Conservation (phyloP, 139 green algal genomes). For the Chlorella sp. region DNA sequence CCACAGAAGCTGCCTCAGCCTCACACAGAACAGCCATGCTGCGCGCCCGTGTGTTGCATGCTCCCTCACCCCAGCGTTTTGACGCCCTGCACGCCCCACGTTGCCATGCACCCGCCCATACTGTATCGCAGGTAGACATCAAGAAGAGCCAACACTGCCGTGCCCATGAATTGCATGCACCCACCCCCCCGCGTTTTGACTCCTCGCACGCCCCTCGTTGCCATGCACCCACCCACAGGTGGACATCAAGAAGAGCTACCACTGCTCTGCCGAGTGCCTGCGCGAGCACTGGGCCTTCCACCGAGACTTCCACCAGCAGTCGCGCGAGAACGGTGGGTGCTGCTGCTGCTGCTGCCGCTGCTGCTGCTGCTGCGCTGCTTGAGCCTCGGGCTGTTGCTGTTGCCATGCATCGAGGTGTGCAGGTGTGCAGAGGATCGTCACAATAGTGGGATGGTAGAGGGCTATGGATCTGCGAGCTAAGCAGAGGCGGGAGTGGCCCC, state of each 20-base stretch:
- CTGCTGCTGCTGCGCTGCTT: neutral
- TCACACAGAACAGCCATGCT: too few species aligned
- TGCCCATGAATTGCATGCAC: neutral
- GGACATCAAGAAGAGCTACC: constrained; percentile 83
- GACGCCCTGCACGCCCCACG: neutral
- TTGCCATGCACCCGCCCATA: too few species aligned
- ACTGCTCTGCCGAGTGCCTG: constrained; percentile 95
- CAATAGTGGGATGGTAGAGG: too few species aligned
- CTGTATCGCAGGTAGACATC: constrained; percentile 45
- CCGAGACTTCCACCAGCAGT: constrained; percentile 85
- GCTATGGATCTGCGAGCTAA: too few species aligned
- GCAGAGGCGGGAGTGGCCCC: too few species aligned
- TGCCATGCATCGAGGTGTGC: too few species aligned
- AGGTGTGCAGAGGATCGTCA: too few species aligned
- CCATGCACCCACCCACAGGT: constrained; percentile 23
- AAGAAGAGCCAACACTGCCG: constrained; percentile 90
- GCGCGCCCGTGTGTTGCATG: too few species aligned
- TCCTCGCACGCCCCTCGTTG: neutral
- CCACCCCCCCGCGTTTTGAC: too few species aligned
- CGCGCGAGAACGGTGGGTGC: constrained; percentile 56
- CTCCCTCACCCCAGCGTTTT: neutral
- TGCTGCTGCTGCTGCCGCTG: constrained; percentile 9
- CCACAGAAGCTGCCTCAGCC: too few species aligned
- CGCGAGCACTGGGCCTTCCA: constrained; percentile 89
- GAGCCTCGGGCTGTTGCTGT: too few species aligned